Percentiles rank a stretch among this genome's conserved stretches.
phyloP scores from a whole-genome alignment of 345 rosid species.

The Brassica rapa region DNA sequence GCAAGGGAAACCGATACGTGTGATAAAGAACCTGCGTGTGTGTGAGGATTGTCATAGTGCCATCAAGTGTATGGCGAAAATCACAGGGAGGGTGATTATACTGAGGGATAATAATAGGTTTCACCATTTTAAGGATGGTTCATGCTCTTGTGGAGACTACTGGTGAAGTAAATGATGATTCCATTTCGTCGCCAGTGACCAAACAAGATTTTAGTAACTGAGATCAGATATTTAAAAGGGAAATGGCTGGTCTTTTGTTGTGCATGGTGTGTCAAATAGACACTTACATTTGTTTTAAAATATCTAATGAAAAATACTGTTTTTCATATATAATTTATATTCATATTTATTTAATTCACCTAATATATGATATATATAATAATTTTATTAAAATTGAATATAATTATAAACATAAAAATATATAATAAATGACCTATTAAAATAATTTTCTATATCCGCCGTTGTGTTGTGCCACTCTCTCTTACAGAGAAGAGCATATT shows the following conservation, averaged over 20 bases:
- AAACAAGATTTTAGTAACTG: neutral
- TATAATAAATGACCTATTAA: too few relatives aligned
- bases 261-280: neutral
- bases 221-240: neutral
- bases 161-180: constrained; percentile 45
- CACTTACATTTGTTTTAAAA: too few relatives aligned
- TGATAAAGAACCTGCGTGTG: constrained; percentile 67
- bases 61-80: constrained; percentile 61
- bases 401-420: too few relatives aligned
- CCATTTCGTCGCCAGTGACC: constrained; percentile 1
- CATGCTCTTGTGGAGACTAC: constrained; percentile 76
- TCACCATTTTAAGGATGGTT: constrained; percentile 66
- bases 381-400: too few relatives aligned
- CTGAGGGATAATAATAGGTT: constrained; percentile 69
- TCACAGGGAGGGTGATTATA: constrained; percentile 59
- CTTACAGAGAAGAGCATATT: neutral
- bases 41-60: constrained; percentile 72
- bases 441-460: too few relatives aligned
- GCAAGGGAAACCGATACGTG: constrained; percentile 63
- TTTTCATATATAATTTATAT: too few relatives aligned
- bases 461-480: neutral
- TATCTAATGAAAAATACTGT: too few relatives aligned
- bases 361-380: too few relatives aligned
- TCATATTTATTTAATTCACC: too few relatives aligned
- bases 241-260: neutral